Conservation (phyloP, 257 asterid genomes). For the Mentha longifolia region DNA sequence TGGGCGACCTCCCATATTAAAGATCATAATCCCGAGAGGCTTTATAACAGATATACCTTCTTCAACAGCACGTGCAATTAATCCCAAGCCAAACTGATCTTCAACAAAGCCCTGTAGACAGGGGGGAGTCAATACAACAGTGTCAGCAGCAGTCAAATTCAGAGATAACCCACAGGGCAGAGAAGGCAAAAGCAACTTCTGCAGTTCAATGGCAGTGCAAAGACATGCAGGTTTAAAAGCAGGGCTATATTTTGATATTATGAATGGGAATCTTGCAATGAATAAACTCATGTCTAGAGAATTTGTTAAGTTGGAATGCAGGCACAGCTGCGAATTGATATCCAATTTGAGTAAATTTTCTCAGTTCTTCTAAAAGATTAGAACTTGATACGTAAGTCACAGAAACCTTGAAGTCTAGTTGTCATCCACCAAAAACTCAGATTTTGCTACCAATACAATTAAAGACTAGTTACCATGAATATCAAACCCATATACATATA, state of each 20-base stretch:
- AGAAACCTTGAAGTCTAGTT: background rate
- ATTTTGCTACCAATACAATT: background rate
- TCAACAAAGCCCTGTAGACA: slow-evolving; percentile 82
- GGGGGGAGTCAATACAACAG: slow-evolving; percentile 26
- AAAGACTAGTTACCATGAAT: background rate
- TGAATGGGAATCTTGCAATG: slow-evolving; percentile 1
- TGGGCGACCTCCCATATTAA: slow-evolving; percentile 99
- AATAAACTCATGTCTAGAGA: background rate
- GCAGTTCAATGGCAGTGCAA: slow-evolving; percentile 19
- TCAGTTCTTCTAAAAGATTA: background rate
- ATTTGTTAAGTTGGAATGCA: background rate
- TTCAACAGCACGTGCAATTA: slow-evolving; percentile 98
- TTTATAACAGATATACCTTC: slow-evolving; percentile 97
- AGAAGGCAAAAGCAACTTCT: slow-evolving; percentile 26
- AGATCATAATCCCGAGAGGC: slow-evolving; percentile 96
- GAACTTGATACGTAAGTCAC: background rate
- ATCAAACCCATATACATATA: slow-evolving; percentile 20
- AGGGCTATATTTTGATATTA: background rate
- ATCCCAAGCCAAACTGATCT: slow-evolving; percentile 97
- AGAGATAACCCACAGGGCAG: slow-evolving; percentile 19
- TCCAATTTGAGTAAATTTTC: background rate
- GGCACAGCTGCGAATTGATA: slow-evolving; percentile 5
- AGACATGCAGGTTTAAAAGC: background rate
- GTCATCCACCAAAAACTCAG: background rate
- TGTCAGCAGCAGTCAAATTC: slow-evolving; percentile 22